Conservation (phyloP, 352 stramenopile species). For the Globisporangium canariense region DNA sequence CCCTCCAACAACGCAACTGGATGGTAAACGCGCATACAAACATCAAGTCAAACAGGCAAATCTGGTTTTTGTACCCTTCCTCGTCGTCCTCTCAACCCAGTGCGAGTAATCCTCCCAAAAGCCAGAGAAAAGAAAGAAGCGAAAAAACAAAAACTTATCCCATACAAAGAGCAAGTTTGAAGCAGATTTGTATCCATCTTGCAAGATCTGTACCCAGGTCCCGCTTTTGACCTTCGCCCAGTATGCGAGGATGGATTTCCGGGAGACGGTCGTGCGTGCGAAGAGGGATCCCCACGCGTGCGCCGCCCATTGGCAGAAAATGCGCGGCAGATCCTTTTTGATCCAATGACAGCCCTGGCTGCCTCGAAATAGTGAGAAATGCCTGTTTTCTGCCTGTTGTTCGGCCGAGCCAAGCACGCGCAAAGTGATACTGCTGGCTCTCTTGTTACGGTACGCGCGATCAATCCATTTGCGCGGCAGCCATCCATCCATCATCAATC, state of each 20-base stretch:
- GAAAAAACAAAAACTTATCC: constrained; percentile 1
- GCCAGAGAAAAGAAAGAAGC: not conserved
- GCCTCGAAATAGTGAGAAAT: not conserved
- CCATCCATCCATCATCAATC: not conserved
- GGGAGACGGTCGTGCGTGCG: constrained; percentile 5
- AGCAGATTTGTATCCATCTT: constrained; percentile 10
- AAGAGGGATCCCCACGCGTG: constrained; percentile 1
- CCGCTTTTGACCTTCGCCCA: not conserved
- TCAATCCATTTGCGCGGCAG: not conserved
- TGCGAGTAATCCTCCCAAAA: not conserved
- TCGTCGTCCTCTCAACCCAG: constrained; percentile 1
- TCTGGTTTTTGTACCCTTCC: constrained; percentile 8
- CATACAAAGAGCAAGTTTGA: not conserved
- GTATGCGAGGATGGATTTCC: constrained; percentile 7
- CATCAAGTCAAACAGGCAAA: not conserved
- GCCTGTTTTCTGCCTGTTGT: not conserved
- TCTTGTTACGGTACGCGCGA: constrained; percentile 2
- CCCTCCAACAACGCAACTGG: not conserved
- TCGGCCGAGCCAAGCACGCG: constrained; percentile 1
- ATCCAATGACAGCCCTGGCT: not conserved
- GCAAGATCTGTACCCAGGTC: constrained; percentile 6
- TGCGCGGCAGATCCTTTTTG: not conserved
- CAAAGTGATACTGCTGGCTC: constrained; percentile 1
- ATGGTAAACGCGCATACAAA: constrained; percentile 10
- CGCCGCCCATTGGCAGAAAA: constrained; percentile 1